Percentiles rank a stretch among this genome's conserved stretches.
Evolutionary conservation across 1,139 yeast species (phyloP).

Genomic region (Ashbya aceris): DNA sequence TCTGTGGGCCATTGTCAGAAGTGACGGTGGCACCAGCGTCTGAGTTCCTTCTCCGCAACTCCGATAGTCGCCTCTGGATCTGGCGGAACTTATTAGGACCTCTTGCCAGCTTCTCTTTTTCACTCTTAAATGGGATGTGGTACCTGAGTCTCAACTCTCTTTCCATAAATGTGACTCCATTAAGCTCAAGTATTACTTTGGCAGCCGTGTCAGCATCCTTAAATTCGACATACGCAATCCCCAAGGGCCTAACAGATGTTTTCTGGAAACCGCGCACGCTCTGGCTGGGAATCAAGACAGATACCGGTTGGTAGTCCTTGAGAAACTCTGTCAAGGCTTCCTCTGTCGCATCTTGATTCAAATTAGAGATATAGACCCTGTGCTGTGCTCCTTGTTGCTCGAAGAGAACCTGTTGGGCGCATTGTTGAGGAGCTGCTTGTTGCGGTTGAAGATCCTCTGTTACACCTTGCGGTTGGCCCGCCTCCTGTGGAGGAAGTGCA

Average conservation of each 20-base stretch:
- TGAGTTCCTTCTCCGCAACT: slow-evolving; percentile 7
- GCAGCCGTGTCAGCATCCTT: slow-evolving; percentile 40
- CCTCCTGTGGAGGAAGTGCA: neutral
- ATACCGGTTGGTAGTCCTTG: slow-evolving; percentile 29
- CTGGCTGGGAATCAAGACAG: slow-evolving; percentile 46
- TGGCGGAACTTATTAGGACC: slow-evolving; percentile 1
- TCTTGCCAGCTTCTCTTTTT: slow-evolving; percentile 1
- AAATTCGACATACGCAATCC: slow-evolving; percentile 61
- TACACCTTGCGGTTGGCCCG: neutral
- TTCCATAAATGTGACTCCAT: slow-evolving; percentile 36
- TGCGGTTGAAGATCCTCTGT: neutral
- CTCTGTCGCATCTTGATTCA: slow-evolving; percentile 45
- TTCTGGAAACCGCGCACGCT: slow-evolving; percentile 40
- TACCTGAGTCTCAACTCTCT: slow-evolving; percentile 34
- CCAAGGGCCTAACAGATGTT: slow-evolving; percentile 41
- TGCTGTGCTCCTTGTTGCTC: slow-evolving; percentile 10
- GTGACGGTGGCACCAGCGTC: neutral
- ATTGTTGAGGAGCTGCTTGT: too few species aligned
- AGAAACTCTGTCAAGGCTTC: slow-evolving; percentile 41
- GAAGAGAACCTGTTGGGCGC: neutral
- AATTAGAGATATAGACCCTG: slow-evolving; percentile 43
- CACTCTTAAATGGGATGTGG: slow-evolving; percentile 30
- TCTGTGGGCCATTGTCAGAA: slow-evolving; percentile 9
- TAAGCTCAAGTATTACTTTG: slow-evolving; percentile 36
- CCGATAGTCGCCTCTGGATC: slow-evolving; percentile 21